Percentiles rank a stretch among this genome's conserved stretches.
phyloP scores from a whole-genome alignment of 495 filamentous ascomycete genomes.

The Penicillium verhagenii region DNA sequence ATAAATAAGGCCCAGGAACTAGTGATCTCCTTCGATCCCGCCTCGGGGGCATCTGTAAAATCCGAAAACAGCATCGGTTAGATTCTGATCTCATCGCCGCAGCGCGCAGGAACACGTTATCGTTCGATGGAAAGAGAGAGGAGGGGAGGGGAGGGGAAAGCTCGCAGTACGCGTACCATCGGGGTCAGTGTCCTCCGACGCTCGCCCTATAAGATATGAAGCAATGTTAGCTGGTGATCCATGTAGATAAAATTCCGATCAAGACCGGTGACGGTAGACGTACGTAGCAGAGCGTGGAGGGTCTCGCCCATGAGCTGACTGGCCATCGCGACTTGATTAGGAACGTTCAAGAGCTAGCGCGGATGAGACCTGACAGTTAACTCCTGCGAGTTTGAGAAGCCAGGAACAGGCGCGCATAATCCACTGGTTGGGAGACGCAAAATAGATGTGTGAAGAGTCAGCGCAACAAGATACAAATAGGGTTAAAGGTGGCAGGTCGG shows the following conservation, averaged over 20 bases:
- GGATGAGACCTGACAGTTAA: slow-evolving; percentile 32
- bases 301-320: slow-evolving; percentile 38
- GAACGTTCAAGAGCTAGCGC: slow-evolving; percentile 25
- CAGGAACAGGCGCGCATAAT: slow-evolving; percentile 41
- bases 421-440: slow-evolving; percentile 6
- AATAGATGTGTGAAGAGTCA: slow-evolving; percentile 2
- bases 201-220: slow-evolving; percentile 27
- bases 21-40: slow-evolving; percentile 82
- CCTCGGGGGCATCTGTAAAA: slow-evolving; percentile 52
- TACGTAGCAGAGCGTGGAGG: slow-evolving; percentile 42
- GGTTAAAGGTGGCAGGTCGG: slow-evolving; percentile 4
- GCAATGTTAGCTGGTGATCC: slow-evolving; percentile 17
- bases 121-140: slow-evolving; percentile 6
- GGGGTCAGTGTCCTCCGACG: slow-evolving; percentile 46
- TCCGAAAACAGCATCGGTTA: slow-evolving; percentile 20
- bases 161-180: slow-evolving; percentile 43
- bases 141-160: slow-evolving; percentile 7
- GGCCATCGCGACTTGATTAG: slow-evolving; percentile 36
- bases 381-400: slow-evolving; percentile 29
- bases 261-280: slow-evolving; percentile 12
- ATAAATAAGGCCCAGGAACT: slow-evolving; percentile 98
- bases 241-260: not conserved
- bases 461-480: slow-evolving; percentile 6
- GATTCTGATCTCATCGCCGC: not conserved
- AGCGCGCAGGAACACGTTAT: not conserved